phyloP scores from a whole-genome alignment of 106 monocot species.

The Alisma plantagoaquatica region DNA sequence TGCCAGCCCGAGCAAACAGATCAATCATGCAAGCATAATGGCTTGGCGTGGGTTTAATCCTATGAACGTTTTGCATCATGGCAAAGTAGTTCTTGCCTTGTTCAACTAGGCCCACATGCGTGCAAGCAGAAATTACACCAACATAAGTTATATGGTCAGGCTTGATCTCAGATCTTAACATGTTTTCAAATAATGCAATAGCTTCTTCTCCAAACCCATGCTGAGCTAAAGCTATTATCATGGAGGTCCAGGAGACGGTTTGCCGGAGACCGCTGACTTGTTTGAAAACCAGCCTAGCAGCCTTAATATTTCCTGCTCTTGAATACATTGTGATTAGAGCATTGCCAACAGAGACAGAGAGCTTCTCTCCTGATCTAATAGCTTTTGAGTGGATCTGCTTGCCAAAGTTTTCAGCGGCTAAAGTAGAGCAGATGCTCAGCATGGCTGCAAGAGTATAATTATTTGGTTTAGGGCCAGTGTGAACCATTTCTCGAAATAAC shows the following conservation, averaged over 20 bases:
- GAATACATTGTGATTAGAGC: constrained; percentile 87
- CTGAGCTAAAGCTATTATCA: constrained; percentile 88
- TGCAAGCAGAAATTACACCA: constrained; percentile 81
- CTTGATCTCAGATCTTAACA: constrained; percentile 37
- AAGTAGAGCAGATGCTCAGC: constrained; percentile 63
- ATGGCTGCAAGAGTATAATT: constrained; percentile 74
- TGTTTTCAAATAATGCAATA: constrained; percentile 55
- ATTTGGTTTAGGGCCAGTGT: constrained; percentile 57
- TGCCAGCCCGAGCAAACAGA: constrained; percentile 61
- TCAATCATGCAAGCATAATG: constrained; percentile 96
- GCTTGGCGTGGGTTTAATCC: constrained; percentile 61
- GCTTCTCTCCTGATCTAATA: constrained; percentile 40
- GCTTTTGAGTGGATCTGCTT: constrained; percentile 70
- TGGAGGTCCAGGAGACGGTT: constrained; percentile 85
- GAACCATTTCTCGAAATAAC: constrained; percentile 51
- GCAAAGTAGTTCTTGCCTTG: constrained; percentile 53
- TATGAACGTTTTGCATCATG: constrained; percentile 57
- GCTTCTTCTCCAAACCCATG: constrained; percentile 83
- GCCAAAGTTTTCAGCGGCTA: constrained; percentile 47
- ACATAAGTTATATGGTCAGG: constrained; percentile 90
- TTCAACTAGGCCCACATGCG: constrained; percentile 65
- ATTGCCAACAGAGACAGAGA: constrained; percentile 77
- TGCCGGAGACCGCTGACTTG: constrained; percentile 25
- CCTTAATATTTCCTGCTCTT: constrained; percentile 54
- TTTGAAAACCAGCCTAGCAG: constrained; percentile 47